Base-by-base conservation (phyloP, 148 eudicot genomes). In the Chenopodium berlandieri region DNA sequence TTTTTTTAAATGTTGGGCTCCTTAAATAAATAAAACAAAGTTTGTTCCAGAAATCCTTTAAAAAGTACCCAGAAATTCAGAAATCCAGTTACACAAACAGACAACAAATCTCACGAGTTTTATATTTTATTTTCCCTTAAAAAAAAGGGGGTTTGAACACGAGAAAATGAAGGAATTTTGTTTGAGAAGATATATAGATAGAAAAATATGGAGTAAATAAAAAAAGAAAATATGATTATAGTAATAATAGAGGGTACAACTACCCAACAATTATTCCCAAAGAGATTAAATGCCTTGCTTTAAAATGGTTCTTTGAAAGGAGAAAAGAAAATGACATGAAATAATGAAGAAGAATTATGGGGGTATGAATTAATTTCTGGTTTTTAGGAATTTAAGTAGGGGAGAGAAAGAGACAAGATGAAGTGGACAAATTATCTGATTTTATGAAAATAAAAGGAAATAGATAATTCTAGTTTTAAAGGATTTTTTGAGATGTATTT, bases 241-340 rank as follows among this genome's bases (percentile, higher is more conserved):
- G 40, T 34, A 40, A 40, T 40, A 40, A 6, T 40, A 6, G 62
- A 56, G 7, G 62, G 62, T 56, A 54, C 76, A 83, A 75, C 79
- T 56, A 83, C 82, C 79, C 85, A 83, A 79, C 75, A 83, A 83
- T 83, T 74, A 79, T 83, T 75, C 75, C 52, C 30, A 52, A 9
- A 78, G 34, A 31, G 40, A 83, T 23, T 74, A 40, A 78, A 65
- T 72, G 22, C 62, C 48, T 50, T 27, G 71, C 5, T 44, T 50
- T 10, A 50, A 50, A 66, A 14, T 58, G 44, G 47, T 19, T 40
- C 8, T 37, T 79, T 50, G 31, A 37, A 52, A 68, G 66, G 65
- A 63, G 20, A 64, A 71, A 78, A 20, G 81, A 73, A 64, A 73
- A 72, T 63, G 85, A 83, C 52, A 22, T 12, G 50, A 30, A 22